Base-by-base conservation (phyloP, 2,329 filamentous ascomycete species). In the Fusarium sp. region DNA sequence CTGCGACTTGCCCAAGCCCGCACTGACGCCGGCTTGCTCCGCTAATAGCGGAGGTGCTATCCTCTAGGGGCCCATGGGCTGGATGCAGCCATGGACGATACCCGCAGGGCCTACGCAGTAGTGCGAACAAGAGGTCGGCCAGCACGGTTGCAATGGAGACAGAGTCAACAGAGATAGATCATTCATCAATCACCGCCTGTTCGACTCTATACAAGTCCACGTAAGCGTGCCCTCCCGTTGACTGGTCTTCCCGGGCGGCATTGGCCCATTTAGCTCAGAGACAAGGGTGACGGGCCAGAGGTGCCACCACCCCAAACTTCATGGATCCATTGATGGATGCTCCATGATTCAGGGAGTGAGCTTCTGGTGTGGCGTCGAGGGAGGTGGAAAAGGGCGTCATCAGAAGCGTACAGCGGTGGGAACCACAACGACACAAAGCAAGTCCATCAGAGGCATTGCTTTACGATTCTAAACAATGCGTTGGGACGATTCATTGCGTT, bases 21-120 rank as follows among this genome's bases (percentile, higher is more conserved):
- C 72, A 75, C 72, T 75, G 72, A 74, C 69, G 73, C 73, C 73
- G 73, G 73, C 73, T 68, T 68, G 65, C 73, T 75, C 73, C 73
- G 73, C 73, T 73, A 75, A 75, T 75, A 75, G 73, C 67, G 73
- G 73, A 71, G 73, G 64, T 76, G 35, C 67, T 68, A 68, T 73
- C 62, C 56, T 72, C 65, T 73, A 73, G 48, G 41, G 69, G 72
- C 61, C 27, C 65, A 41, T 60, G 37, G 57, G 27, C 64, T 73
- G 56, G 37, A 58, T 74, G 57, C 63, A 73, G 69, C 68, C 61
- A 69, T 62, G 56, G 41, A 33, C 35, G 45, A 43, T 64, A 57
- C 61, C 61, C 61, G 61, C 61, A 56, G 50, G 37, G 37, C 62
- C 50, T 54, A 54, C 50, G 27, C 50, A 54, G 50, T 64, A 64